These are phyloP conservation scores for Cerrena zonata DNA, from an alignment of 1,284 basidiomycete species.

Conservation along the genomic window DNA sequence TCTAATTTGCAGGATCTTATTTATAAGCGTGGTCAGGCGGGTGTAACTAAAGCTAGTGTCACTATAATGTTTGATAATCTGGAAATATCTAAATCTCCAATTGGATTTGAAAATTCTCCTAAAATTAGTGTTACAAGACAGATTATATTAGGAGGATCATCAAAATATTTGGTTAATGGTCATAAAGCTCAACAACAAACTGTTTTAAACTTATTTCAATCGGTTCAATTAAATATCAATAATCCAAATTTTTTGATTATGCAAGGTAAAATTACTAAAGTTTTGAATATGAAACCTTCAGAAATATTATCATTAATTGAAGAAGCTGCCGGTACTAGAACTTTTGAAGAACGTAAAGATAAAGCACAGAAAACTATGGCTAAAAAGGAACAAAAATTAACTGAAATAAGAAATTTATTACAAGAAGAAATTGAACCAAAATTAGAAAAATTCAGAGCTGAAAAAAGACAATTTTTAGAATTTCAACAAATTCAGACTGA, in stretches of 20 bases:
- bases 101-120: slow-evolving; percentile 75
- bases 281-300: slow-evolving; percentile 95
- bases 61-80: slow-evolving; percentile 99
- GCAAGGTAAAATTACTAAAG: slow-evolving; percentile 95
- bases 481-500: slow-evolving; percentile 89
- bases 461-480: slow-evolving; percentile 86
- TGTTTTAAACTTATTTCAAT: slow-evolving; percentile 92
- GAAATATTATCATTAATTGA: slow-evolving; percentile 99
- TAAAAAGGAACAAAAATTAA: slow-evolving; percentile 95
- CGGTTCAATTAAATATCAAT: slow-evolving; percentile 98
- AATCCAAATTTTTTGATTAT: slow-evolving; percentile 99
- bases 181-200: slow-evolving; percentile 88
- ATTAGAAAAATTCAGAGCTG: slow-evolving; percentile 82
- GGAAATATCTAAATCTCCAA: slow-evolving; percentile 81
- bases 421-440: slow-evolving; percentile 93
- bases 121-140: slow-evolving; percentile 97
- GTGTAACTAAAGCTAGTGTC: slow-evolving; percentile 94
- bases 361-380: slow-evolving; percentile 95
- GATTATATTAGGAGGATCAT: slow-evolving; percentile 44
- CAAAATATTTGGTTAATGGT: slow-evolving; percentile 95
- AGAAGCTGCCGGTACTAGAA: slow-evolving; percentile 95
- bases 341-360: slow-evolving; percentile 99
- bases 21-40: slow-evolving; percentile 96
- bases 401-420: slow-evolving; percentile 79
- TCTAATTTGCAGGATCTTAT: slow-evolving; percentile 78